Conservation (phyloP, 164 flowering plant genomes). For the Kalanchoe fedtschenkoi region DNA sequence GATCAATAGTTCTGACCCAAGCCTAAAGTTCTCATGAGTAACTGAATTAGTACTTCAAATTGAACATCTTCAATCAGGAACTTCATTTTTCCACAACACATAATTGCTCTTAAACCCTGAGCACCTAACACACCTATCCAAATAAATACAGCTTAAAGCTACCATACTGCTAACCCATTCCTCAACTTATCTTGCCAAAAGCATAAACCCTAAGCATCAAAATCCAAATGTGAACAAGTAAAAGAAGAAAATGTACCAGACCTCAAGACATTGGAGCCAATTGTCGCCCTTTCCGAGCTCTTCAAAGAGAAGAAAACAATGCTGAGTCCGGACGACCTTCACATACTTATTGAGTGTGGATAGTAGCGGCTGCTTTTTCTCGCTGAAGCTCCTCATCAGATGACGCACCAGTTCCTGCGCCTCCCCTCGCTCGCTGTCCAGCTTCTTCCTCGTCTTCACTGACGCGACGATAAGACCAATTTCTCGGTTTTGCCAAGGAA, state of each 20-base stretch:
- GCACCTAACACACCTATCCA: no score
- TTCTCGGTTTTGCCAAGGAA: background rate
- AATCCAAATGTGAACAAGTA: background rate
- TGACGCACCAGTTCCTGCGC: background rate
- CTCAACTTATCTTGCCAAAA: no score
- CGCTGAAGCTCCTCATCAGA: constrained; percentile 38
- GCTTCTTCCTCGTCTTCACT: constrained; percentile 5
- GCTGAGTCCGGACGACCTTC: constrained; percentile 59
- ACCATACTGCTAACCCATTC: no score
- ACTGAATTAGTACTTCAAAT: no score
- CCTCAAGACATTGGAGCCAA: constrained; percentile 98
- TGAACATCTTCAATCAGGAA: no score
- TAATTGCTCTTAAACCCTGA: no score
- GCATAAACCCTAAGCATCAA: no score
- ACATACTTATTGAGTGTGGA: constrained; percentile 62
- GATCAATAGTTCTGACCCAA: no score
- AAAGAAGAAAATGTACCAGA: constrained; percentile 9
- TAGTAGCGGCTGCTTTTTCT: constrained; percentile 48
- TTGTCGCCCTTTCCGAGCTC: constrained; percentile 72
- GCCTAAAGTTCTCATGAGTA: background rate
- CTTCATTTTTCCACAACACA: no score
- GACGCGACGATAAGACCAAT: background rate
- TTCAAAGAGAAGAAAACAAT: constrained; percentile 86
- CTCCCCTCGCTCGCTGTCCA: constrained; percentile 1
- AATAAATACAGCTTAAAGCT: no score